Base-by-base conservation (phyloP, 2,329 filamentous ascomycete species). In the Penicillium sp. region DNA sequence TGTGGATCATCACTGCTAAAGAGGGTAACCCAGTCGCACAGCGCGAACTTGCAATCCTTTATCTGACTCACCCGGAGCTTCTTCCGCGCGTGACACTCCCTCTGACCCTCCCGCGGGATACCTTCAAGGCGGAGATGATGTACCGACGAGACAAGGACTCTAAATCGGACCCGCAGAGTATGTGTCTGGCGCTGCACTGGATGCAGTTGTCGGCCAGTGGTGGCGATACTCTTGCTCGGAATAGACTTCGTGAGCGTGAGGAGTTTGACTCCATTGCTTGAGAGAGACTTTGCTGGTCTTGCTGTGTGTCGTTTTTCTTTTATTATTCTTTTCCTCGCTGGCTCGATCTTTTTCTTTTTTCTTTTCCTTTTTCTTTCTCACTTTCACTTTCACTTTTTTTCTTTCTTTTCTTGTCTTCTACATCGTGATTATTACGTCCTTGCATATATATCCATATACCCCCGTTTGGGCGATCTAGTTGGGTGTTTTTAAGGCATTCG, bases 181-280 rank as follows among this genome's bases (percentile, higher is more conserved):
- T 97, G 90, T 97, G 92, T 68, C 85, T 96, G 56, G 93, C 93
- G 10, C 87, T 95, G 75, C 93, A 97, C 79, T 97, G 93, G 92
- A 97, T 97, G 92, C 91, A 93, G 77, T 81, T 90, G 63, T 92
- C 90, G 38, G 89, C 91, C 66, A 83, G 84, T 53, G 92, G 92
- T n/a, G 92, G 92, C 1, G 93, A 97, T 72, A 84, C 89, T 69
- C 79, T 96, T 65, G 93, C 93, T 21, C 87, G 86, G 70, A 89
- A 88, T 72, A 92, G 93, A 75, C 78, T 97, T 73, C 83, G 87
- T 62, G 90, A 95, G 76, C 76, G 83, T 46, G 82, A 84, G 66
- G 84, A 87, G 70, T 82, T 86, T 71, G 83, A 86, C 68, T 81
- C 78, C 51, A 80, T 84, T 68, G 80, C 81, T 61, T 82, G 71